Evolutionary conservation across 2,329 filamentous ascomycete species (phyloP).

Genomic region (Cladosporium sp.): DNA sequence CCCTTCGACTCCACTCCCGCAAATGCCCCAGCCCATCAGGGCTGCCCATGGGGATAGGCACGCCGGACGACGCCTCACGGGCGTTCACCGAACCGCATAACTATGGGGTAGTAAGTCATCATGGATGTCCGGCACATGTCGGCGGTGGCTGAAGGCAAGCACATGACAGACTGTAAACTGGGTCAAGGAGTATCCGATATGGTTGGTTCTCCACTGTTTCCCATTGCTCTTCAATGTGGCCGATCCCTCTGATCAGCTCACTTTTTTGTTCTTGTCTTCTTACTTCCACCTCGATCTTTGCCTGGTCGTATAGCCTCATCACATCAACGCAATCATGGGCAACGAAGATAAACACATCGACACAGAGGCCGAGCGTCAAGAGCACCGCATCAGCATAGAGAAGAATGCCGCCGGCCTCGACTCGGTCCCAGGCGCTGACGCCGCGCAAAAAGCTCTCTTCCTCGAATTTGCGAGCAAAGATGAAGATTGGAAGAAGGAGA

Average conservation of each 20-base stretch:
- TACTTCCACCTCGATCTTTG: neutral
- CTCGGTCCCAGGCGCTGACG: conserved; percentile 7
- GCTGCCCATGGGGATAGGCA: conserved; percentile 6
- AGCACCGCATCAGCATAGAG: conserved; percentile 18
- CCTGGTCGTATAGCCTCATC: neutral
- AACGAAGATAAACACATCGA: conserved; percentile 12
- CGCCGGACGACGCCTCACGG: neutral
- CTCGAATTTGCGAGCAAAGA: conserved; percentile 18
- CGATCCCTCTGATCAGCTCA: conserved; percentile 9
- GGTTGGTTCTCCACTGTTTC: neutral
- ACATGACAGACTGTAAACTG: conserved; percentile 2
- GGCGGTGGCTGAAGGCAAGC: conserved; percentile 2
- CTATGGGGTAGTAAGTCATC: neutral
- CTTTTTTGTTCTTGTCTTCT: neutral
- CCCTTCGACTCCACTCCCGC: conserved; percentile 13
- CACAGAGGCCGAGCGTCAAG: conserved; percentile 16
- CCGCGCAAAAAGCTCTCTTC: conserved; percentile 11
- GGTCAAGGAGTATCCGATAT: neutral
- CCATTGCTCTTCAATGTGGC: conserved; percentile 9
- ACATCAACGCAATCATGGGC: neutral
- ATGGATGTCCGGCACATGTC: conserved; percentile 10
- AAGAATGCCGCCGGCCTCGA: conserved; percentile 9
- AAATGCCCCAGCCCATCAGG: conserved; percentile 17
- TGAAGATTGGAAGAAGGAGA: conserved; percentile 11
- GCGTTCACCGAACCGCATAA: neutral